phyloP scores from a whole-genome alignment of 2,329 filamentous ascomycete species.

The Amauroascus verrucosus region DNA sequence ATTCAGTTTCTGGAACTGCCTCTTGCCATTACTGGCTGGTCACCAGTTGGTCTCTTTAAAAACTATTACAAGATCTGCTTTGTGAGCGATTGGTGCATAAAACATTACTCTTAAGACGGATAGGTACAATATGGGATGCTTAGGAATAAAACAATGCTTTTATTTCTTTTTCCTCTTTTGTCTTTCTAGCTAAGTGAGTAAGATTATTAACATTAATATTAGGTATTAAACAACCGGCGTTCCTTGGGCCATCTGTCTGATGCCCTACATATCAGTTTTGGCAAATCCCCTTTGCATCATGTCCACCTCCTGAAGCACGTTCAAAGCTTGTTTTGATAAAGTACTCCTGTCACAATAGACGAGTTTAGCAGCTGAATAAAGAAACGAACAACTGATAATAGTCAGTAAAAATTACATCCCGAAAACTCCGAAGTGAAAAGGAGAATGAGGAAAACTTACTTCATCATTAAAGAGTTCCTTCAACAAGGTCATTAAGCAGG shows the following conservation, averaged over 20 bases:
- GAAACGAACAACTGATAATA: background rate
- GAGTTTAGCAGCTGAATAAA: background rate
- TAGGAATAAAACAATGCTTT: background rate
- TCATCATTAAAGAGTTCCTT: background rate
- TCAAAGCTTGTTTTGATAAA: no score
- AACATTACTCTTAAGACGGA: background rate
- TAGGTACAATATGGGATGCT: background rate
- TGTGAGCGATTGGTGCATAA: background rate
- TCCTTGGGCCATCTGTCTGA: background rate
- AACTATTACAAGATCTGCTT: background rate
- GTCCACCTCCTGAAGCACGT: background rate
- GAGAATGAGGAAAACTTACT: background rate
- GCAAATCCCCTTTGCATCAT: background rate
- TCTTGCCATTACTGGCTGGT: background rate
- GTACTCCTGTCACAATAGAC: no score
- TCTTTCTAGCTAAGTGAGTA: background rate
- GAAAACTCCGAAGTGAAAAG: background rate
- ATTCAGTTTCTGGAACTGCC: background rate
- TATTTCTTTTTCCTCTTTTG: no score
- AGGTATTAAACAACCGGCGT: background rate
- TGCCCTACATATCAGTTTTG: background rate
- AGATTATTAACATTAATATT: conserved; percentile 3
- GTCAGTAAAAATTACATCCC: no score
- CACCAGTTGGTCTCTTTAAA: background rate
- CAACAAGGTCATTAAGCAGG: conserved; percentile 23